Percentiles rank a stretch among this genome's conserved stretches.
Evolutionary conservation across 1,284 basidiomycete species (phyloP).

Genomic region (Rhodotorula sp.): DNA sequence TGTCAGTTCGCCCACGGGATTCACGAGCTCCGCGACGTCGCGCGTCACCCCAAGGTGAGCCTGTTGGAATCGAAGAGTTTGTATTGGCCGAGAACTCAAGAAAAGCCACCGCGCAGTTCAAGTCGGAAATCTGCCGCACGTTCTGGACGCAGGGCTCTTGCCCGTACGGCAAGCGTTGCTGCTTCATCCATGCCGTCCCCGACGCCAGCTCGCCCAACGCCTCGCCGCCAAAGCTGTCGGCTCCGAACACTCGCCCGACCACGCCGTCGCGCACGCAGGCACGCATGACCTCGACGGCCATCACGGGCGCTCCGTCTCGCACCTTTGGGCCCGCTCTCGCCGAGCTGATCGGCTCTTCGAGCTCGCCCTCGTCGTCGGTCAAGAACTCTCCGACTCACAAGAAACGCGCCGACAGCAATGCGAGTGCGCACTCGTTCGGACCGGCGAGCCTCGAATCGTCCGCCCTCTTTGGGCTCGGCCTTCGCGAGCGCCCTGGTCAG

Average conservation of each 20-base stretch:
- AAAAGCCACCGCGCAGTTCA: conserved; percentile 61
- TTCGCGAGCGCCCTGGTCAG: conserved; percentile 30
- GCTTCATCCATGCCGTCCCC: conserved; percentile 72
- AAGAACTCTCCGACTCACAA: conserved; percentile 9
- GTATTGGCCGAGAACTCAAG: background rate
- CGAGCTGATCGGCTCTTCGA: conserved; percentile 21
- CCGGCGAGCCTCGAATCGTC: background rate
- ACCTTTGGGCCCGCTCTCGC: conserved; percentile 30
- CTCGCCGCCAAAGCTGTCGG: conserved; percentile 5
- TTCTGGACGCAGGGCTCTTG: conserved; percentile 89
- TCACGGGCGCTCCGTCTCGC: conserved; percentile 22
- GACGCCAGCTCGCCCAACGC: conserved; percentile 3
- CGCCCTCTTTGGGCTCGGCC: conserved; percentile 30
- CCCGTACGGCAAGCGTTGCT: conserved; percentile 76
- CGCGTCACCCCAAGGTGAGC: conserved; percentile 76
- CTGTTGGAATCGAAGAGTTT: conserved; percentile 27
- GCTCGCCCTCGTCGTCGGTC: conserved; percentile 15
- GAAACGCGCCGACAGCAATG: background rate
- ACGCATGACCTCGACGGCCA: conserved; percentile 31
- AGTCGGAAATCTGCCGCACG: conserved; percentile 86
- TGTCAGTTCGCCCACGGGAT: conserved; percentile 90
- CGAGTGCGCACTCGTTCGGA: background rate
- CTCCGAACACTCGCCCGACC: conserved; percentile 3
- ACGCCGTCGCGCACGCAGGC: conserved; percentile 22
- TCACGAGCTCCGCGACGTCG: conserved; percentile 73